Evolutionary conservation across 352 stramenopile species (phyloP), one percentile per base, ranked within the genome.

Genomic region (Phytophthora multivora): DNA sequence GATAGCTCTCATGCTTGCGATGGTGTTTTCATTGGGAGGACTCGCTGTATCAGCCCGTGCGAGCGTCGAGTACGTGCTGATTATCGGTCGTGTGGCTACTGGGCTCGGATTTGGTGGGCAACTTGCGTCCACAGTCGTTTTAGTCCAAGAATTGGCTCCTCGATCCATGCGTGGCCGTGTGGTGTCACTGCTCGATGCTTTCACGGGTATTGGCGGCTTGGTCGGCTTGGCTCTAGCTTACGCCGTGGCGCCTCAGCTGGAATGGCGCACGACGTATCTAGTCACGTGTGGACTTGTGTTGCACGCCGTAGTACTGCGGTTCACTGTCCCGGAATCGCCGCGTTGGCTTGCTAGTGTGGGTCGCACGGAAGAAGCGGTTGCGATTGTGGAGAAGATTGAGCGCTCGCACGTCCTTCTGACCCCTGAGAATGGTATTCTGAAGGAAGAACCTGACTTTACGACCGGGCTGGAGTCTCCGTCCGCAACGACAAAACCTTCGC

Each of bases 111-210:
- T 80, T 33, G 69, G 72, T 18, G 75, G 75, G 4, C 62, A 84
- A 33, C 56, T 80, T 5, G 42, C 62, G 6, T 67, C 73, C 2
- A 73, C 69, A 8, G 42, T 71, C 47, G 58, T 72, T 8, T 31
- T 84, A 1, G 51, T 82, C 28, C 68, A 75, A 26, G 75, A 84
- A 52, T 48, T 84, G 10, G 41, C 63, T 15, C 75, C 75, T 28
- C 59, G 16, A 5, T 56, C 49, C 25, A 77, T 66, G 26, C 62
- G 43, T 33, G 66, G 69, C n/a, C 61, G 70, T 5, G 35, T 75
- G 12, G 40, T 80, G 15, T 63, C 73, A n/a, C 40, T 82, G 8
- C 48, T 84, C 1, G 65, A 81, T 9, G 71, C 64, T n/a, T 80
- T 81, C 39, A 71, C 65, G 1, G 70, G 72, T 21, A 28, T 78